Evolutionary conservation across 352 stramenopile genomes (phyloP), one percentile per base, ranked within the genome.

Genomic region (Blastocystis sp.): DNA sequence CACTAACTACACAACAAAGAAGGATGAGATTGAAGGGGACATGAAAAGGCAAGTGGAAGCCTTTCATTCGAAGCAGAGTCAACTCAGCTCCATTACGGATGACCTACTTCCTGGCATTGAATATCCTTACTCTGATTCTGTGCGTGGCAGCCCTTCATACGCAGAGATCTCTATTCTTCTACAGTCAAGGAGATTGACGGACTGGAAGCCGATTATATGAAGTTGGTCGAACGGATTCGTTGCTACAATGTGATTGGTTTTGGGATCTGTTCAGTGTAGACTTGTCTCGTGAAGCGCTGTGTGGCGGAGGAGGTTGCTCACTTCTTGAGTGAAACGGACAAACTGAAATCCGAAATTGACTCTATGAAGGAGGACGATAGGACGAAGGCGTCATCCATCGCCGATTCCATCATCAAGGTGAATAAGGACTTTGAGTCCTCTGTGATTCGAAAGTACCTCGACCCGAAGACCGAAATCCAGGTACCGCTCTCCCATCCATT

Each of bases 391-490:
- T 19, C 9, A n/a, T 19, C 40, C 3, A 52, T 74, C 45, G 3
- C 42, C 14, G 34, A 34, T n/a, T n/a, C 17, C 1, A 24, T 74
- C 17, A 38, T 74, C 40, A 10, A 19, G 6, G 17, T 74, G 17
- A 7, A 74, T 21, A 9, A 19, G 7, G 40, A 14, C 3, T 70
- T 54, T n/a, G 14, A 48, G 0, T 21, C 17, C 14, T 84, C 74
- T 7, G 57, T 64, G 24, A 84, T 70, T 54, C 28, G 2, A 11
- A 11, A 52, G 28, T 84, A 84, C 38, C n/a, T 84, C 24, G 74
- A 84, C 45, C 11, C 17, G 11, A 66, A 84, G n/a, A 70, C 74
- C 14, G 74, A 84, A 40, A 84, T 84, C 48, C 54, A 40, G 6
- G 71, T 81, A 81, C n/a, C 21, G 4, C n/a, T 65, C 52, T 28